Evolutionary conservation across 495 filamentous ascomycete species (phyloP).

Genomic region (Aspergillus bertholletiae): DNA sequence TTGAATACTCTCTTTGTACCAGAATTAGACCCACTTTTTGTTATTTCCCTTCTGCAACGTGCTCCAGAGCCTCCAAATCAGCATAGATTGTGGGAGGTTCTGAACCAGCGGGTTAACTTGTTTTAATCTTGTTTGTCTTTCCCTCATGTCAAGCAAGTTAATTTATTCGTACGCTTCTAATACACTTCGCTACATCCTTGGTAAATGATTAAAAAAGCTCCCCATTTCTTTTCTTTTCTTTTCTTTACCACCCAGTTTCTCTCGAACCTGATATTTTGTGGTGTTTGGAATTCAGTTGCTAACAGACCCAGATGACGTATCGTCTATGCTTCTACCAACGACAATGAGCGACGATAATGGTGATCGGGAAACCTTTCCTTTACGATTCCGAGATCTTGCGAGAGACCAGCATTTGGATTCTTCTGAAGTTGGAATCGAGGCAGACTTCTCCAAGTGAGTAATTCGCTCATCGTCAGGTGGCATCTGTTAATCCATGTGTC

Average conservation of each 20-base stretch:
- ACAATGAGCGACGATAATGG: conserved; percentile 21
- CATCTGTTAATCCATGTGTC: background rate
- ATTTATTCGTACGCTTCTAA: background rate
- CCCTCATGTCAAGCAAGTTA: background rate
- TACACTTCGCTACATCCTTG: background rate
- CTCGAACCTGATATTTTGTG: background rate
- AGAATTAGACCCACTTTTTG: background rate
- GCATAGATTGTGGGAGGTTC: background rate
- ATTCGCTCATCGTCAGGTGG: background rate
- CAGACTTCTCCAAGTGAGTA: conserved; percentile 15
- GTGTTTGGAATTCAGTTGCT: background rate
- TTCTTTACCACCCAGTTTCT: too few species aligned
- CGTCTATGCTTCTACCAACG: conserved; percentile 9
- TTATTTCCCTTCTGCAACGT: background rate
- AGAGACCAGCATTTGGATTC: background rate
- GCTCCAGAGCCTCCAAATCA: background rate
- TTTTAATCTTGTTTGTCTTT: background rate
- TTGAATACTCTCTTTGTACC: background rate
- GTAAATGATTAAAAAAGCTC: background rate
- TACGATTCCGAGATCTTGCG: conserved; percentile 10
- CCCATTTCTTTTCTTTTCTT: too few species aligned
- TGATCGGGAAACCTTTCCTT: conserved; percentile 15
- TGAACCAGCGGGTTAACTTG: background rate
- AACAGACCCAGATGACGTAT: conserved; percentile 21
- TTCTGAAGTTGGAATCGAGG: background rate